Evolutionary conservation across 148 eudicot species (phyloP).

Genomic region (Rhododendron molle): DNA sequence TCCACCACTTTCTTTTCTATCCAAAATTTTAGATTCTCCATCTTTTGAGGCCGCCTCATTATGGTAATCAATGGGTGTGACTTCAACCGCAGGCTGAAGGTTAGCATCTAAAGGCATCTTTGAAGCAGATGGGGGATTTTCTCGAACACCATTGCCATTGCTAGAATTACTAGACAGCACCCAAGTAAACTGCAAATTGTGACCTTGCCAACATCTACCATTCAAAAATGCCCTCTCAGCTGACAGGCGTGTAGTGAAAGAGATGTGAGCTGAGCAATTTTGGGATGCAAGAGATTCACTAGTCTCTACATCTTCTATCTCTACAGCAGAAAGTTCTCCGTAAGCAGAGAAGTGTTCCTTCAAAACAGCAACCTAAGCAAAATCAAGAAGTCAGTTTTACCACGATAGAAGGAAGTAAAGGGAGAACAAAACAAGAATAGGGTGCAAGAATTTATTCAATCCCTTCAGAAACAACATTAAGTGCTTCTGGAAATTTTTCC

Average conservation of each 20-base stretch:
- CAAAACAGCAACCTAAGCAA: conserved; percentile 56
- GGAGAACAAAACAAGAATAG: background rate
- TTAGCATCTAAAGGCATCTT: conserved; percentile 33
- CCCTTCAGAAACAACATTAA: background rate
- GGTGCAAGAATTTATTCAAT: background rate
- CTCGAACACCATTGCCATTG: conserved; percentile 31
- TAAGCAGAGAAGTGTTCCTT: conserved; percentile 62
- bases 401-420: background rate
- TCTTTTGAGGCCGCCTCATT: conserved; percentile 22
- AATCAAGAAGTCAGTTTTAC: conserved; percentile 3
- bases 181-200: conserved; percentile 65
- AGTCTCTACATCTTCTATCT: conserved; percentile 46
- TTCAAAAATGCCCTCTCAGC: conserved; percentile 75
- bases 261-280: conserved; percentile 43
- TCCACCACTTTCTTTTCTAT: conserved; percentile 21
- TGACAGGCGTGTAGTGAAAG: conserved; percentile 61
- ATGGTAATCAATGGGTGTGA: conserved; percentile 21
- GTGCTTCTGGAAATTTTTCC: background rate
- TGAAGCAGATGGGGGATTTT: conserved; percentile 32
- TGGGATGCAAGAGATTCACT: conserved; percentile 29
- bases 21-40: conserved; percentile 20
- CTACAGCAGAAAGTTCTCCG: conserved; percentile 57
- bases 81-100: conserved; percentile 27
- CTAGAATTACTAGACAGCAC: conserved; percentile 31
- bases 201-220: conserved; percentile 69